phyloP scores from a whole-genome alignment of 306 rosid genomes.

The Dalbergia cochinchinensis region DNA sequence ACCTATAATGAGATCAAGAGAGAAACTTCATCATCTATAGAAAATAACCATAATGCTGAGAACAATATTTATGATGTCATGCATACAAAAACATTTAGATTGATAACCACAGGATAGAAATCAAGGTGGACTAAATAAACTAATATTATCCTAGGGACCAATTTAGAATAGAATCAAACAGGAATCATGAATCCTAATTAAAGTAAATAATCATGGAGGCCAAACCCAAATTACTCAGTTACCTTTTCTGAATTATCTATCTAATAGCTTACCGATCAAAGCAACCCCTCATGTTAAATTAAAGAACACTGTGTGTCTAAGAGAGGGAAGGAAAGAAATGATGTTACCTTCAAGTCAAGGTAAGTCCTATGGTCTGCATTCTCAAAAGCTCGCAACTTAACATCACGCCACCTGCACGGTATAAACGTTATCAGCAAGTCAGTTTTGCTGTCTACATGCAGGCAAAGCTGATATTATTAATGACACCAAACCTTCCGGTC shows the following conservation, averaged over 20 bases:
- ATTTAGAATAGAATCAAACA: slow-evolving; percentile 19
- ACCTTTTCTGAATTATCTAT: background rate
- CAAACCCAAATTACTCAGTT: slow-evolving; percentile 29
- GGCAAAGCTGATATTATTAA: slow-evolving; percentile 25
- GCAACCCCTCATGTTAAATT: background rate
- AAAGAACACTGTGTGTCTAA: background rate
- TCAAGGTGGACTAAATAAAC: background rate
- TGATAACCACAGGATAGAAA: slow-evolving; percentile 3
- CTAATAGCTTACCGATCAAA: background rate
- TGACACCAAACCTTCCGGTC: slow-evolving; percentile 84
- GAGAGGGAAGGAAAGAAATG: slow-evolving; percentile 22
- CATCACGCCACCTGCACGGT: slow-evolving; percentile 92
- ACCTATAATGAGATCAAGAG: slow-evolving; percentile 7
- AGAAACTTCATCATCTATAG: slow-evolving; percentile 4
- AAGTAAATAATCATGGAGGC: background rate
- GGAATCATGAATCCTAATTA: slow-evolving; percentile 10
- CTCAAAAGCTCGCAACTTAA: slow-evolving; percentile 86
- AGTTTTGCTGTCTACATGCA: slow-evolving; percentile 25
- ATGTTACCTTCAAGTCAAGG: slow-evolving; percentile 91
- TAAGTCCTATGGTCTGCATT: slow-evolving; percentile 96
- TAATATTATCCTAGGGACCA: slow-evolving; percentile 32
- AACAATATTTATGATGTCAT: background rate
- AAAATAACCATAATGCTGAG: background rate
- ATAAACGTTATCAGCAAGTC: slow-evolving; percentile 43
- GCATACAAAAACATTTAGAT: slow-evolving; percentile 30